A percentile compares a stretch with the other conserved stretches of the same genome.
Conservation (phyloP, 2,329 filamentous ascomycete genomes). For the Talaromyces sp. region DNA sequence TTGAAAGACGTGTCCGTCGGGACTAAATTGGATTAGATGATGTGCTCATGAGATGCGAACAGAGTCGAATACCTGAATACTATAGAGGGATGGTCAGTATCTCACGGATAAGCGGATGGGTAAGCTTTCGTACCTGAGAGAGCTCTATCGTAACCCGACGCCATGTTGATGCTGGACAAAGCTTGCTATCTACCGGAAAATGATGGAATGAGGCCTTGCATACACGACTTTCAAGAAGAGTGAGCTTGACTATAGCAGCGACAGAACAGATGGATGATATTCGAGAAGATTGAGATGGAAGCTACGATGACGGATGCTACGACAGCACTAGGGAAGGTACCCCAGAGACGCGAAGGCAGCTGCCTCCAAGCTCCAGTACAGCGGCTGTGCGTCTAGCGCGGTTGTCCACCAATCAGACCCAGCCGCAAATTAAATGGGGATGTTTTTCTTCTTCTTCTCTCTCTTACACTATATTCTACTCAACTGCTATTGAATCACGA, state of each 20-base stretch:
- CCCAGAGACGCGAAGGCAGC: conserved; percentile 17
- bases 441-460: too few relatives aligned
- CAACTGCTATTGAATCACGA: background rate
- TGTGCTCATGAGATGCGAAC: background rate
- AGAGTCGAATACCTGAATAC: conserved; percentile 70
- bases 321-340: conserved; percentile 6
- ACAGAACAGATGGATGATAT: background rate
- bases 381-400: conserved; percentile 15
- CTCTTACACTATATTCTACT: background rate
- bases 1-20: conserved; percentile 99
- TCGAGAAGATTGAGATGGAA: conserved; percentile 7
- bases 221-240: background rate
- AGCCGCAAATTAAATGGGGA: too few relatives aligned
- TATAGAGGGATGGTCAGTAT: conserved; percentile 48
- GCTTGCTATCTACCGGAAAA: background rate
- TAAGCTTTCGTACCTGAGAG: conserved; percentile 74
- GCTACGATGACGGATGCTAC: conserved; percentile 14
- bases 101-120: conserved; percentile 19
- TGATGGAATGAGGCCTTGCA: background rate
- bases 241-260: background rate
- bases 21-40: conserved; percentile 61
- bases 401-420: background rate
- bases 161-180: conserved; percentile 52
- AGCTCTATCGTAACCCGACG: conserved; percentile 97
- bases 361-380: conserved; percentile 15